Base-by-base conservation (phyloP, 768 basidiomycete species). In the Boletellus ananiceps region DNA sequence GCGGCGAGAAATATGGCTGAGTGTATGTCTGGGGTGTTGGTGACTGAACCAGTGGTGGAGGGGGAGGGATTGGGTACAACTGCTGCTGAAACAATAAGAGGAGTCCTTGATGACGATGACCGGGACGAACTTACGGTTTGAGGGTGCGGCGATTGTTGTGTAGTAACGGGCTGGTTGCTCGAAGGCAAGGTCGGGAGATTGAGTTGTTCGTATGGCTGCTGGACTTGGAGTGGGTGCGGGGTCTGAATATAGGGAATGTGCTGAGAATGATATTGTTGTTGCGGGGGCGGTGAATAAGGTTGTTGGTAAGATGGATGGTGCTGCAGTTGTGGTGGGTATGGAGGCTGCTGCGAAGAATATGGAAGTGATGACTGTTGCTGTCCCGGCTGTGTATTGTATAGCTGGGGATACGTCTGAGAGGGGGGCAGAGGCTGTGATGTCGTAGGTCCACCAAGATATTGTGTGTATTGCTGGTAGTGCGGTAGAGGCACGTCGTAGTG, bases 1-100 rank as follows among this genome's bases (percentile, higher is more conserved):
- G 66, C 31, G 52, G 57, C 16, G 57, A 46, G 39, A 66, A 50
- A 45, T 57, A 44, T 23, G 59, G 54, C 31, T 57, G 58, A 5
- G 55, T 47, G 49, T 52, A 36, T 44, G 44, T 18, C 43, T 50
- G 23, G 9, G 54, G 55, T 8, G 51, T 52, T 43, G 52, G 62
- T 11, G 49, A 31, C 16, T 49, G 59, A 35, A 50, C 19, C 2
- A 34, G 25, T 15, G 55, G 56, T 0, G 49, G 60, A n/a, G 54
- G 57, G 2, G 62, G 56, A 23, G 63, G 60, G 19, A 57, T 52
- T 44, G 52, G 27, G 47, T 49, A 46, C 14, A 43, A 13, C 29
- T 65, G 55, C 29, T 50, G 54, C 31, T 32, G 51, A 42, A 39
- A 19, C 37, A 40, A 39, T 8, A 29, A 7, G n/a, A 18, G 15